Base-by-base conservation (phyloP, 371 early-diverging fungal species). In the Sporodiniella umbellata region DNA sequence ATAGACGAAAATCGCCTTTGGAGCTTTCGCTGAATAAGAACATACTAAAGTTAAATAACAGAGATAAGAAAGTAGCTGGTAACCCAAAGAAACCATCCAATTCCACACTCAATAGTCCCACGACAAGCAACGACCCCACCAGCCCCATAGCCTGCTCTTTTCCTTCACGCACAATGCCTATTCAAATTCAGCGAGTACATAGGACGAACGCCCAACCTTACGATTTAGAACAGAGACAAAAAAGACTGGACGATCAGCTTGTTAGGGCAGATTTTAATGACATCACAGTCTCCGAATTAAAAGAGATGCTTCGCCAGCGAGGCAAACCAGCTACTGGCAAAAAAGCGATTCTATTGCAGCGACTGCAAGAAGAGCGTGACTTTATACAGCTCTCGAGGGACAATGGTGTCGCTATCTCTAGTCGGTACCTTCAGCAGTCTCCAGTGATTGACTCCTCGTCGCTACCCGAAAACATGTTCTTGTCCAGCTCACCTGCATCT, bases 261-360 rank as follows among this genome's bases (percentile, higher is more conserved):
- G 76, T 72, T 12, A 77, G 71, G 23, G 79, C 83, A 11, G 76
- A 89, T 45, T 87, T 88, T 56, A 80, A 86, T 18, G 90, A 89
- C 59, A 81, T 89, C 25, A 89, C 90, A 0, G 90, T 89, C 0
- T 65, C 81, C 5, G 87, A 88, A 60, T 67, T 89, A 28, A 89
- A 89, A 56, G 88, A 89, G 21, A 79, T 87, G 78, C 54, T 89
- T 24, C 63, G 87, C 23, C 79, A 82, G 49, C 72, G 90, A 21
- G 85, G 86, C 1, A 81, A 84, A 38, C 85, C 83, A 12, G 82
- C 85, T 10, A 79, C 83, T 2, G 90, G 90, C 10, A 87, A 86
- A 59, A 89, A 89, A 53, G 86, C 84, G 0, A 62, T 85, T 2
- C 49, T 87, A 24, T 60, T 82, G 24, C 78, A 83, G 58, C 61